phyloP scores from a whole-genome alignment of 2,329 filamentous ascomycete genomes.

The Beauveria bassiana region DNA sequence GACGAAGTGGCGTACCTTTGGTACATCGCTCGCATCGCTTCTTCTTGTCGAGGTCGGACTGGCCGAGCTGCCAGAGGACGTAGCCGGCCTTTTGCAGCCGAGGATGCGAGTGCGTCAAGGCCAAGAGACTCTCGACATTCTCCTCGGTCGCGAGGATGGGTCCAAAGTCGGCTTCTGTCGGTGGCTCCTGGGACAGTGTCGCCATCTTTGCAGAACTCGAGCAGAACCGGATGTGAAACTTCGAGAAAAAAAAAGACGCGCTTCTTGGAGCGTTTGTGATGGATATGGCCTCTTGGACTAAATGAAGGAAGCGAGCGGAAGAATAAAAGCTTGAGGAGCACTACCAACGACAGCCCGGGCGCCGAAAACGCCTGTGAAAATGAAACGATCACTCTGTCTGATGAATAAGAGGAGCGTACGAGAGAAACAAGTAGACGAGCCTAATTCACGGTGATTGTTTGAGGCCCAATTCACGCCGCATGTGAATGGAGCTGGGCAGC shows the following conservation, averaged over 20 bases:
- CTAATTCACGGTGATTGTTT: neutral
- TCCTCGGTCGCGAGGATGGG: constrained; percentile 16
- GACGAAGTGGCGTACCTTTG: constrained; percentile 15
- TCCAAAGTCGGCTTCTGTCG: constrained; percentile 5
- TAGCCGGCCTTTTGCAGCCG: constrained; percentile 21
- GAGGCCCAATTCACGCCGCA: neutral
- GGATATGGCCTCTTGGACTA: neutral
- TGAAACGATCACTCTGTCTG: neutral
- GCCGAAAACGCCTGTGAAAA: neutral
- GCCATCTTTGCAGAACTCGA: neutral
- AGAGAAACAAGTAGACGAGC: neutral
- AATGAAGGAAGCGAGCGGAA: neutral
- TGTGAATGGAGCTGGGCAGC: neutral
- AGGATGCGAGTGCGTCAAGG: constrained; percentile 14
- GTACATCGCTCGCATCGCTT: constrained; percentile 22
- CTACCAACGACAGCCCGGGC: neutral
- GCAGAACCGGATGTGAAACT: neutral
- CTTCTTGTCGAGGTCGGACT: constrained; percentile 23
- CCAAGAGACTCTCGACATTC: constrained; percentile 16
- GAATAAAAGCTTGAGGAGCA: neutral
- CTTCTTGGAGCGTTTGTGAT: neutral
- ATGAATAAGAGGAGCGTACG: neutral
- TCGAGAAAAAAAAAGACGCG: neutral
- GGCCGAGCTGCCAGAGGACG: constrained; percentile 19
- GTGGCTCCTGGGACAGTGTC: neutral